Evolutionary conservation across 805 yeast species (phyloP), one percentile per base, ranked within the genome.

Genomic region (Komagataella pastoris): DNA sequence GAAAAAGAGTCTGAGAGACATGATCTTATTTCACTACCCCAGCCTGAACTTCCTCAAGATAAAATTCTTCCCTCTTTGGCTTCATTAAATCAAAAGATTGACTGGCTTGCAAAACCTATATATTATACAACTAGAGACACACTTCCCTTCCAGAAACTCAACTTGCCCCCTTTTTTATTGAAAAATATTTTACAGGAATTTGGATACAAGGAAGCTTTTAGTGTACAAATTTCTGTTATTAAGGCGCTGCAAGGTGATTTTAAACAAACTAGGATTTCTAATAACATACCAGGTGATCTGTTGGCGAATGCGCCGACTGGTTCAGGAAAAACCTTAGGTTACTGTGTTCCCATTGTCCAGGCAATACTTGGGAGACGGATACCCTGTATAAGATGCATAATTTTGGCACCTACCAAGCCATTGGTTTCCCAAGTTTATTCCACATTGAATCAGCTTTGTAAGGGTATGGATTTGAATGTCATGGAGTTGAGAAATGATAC

Each of bases 251-350:
- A 81, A 40, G 62, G 64, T 57, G 81, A 74, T 58, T 64, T 74
- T 57, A 58, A 67, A 7, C 62, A 64, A 8, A 69, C 63, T 53
- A 66, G 59, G 51, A 54, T 70, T 23, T 66, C 71, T 46, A 83
- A 87, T 1, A 79, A 73, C 51, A 71, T 77, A 46, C 70, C 72
- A 52, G 91, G 91, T 21, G 96, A 93, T 65, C 65, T 89, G 17
- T 70, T 91, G 47, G 96, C 91, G 5, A 90, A 91, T 65, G 96
- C 99, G 1, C 79, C 95, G 8, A 91, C 99, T 0, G 99, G 99
- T 47, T 85, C 96, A 0, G 99, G 99, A 60, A 91, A 91, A 63
- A 91, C 99, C 0, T 70, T 93, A 51, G 95, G 97, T 2, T 91
- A 91, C 61, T 74, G 81, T 50, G 74, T 91, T 2, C 98, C 99